A percentile compares a stretch with the other conserved stretches of the same genome.
These are phyloP conservation scores for Castanospermum australe DNA, from an alignment of 306 rosid genomes.

Conservation along the genomic window DNA sequence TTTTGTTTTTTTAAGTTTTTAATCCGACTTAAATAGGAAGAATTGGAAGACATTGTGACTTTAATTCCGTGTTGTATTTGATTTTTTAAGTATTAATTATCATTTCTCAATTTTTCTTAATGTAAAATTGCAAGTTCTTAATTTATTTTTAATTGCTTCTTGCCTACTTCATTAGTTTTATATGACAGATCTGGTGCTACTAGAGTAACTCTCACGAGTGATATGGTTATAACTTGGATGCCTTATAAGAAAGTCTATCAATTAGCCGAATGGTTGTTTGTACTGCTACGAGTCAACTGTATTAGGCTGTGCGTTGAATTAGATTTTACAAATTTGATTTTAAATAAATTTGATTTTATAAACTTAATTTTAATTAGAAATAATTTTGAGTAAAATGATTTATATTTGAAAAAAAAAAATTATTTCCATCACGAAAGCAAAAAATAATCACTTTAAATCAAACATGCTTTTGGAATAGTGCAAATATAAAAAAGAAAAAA, in stretches of 20 bases:
- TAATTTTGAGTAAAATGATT: no score
- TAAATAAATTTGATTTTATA: no score
- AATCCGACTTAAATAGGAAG: not conserved
- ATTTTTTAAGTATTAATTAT: not conserved
- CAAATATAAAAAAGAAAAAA: no score
- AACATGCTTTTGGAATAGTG: no score
- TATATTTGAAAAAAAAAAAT: no score
- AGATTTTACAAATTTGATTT: no score
- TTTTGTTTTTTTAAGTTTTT: no score
- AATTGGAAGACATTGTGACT: not conserved
- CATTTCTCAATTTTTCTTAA: not conserved
- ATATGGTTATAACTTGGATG: not conserved
- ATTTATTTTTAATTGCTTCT: not conserved
- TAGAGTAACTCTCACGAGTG: not conserved
- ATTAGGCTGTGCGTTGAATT: no score
- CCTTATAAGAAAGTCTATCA: not conserved
- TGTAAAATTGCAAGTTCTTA: not conserved
- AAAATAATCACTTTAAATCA: no score
- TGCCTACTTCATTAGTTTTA: not conserved
- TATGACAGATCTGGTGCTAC: not conserved
- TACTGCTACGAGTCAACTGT: not conserved
- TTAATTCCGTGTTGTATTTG: not conserved
- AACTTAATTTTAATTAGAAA: no score
- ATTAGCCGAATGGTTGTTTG: not conserved
- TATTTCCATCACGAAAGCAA: no score